Conservation (phyloP, 2,329 filamentous ascomycete species). For the Pseudogymnoascus destructans region DNA sequence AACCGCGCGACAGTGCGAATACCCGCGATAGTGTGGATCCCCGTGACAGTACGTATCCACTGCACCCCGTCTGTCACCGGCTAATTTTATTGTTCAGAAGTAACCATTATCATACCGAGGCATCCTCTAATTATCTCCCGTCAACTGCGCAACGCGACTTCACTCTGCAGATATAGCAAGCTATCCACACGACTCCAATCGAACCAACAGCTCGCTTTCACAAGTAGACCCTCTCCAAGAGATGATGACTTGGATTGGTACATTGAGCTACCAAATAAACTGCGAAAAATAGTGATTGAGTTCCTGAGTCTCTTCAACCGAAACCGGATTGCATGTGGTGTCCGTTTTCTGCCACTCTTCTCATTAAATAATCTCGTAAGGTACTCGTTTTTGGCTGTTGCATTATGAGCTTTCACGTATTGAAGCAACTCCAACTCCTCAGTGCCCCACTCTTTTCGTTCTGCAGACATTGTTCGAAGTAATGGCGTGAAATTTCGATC, state of each 20-base stretch:
- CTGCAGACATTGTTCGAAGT: neutral
- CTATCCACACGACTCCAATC: neutral
- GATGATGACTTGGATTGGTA: neutral
- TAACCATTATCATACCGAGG: neutral
- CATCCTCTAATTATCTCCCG: neutral
- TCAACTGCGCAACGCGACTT: neutral
- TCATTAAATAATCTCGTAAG: neutral
- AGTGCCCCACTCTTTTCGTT: neutral
- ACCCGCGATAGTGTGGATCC: neutral
- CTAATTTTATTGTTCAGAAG: neutral
- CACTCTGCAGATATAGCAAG: neutral
- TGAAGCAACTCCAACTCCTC: neutral
- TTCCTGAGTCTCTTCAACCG: neutral
- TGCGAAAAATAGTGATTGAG: neutral
- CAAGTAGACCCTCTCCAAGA: neutral
- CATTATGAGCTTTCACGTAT: neutral
- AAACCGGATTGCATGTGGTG: neutral
- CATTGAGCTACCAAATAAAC: neutral
- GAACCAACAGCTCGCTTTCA: neutral
- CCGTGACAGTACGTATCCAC: neutral
- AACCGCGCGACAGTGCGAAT: neutral
- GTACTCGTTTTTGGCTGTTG: neutral
- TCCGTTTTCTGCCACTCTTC: neutral
- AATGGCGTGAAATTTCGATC: neutral
- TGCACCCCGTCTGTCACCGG: neutral